Percentiles rank a stretch among this genome's conserved stretches.
Conservation (phyloP, 2,329 filamentous ascomycete genomes). For the Claviceps spartinae region DNA sequence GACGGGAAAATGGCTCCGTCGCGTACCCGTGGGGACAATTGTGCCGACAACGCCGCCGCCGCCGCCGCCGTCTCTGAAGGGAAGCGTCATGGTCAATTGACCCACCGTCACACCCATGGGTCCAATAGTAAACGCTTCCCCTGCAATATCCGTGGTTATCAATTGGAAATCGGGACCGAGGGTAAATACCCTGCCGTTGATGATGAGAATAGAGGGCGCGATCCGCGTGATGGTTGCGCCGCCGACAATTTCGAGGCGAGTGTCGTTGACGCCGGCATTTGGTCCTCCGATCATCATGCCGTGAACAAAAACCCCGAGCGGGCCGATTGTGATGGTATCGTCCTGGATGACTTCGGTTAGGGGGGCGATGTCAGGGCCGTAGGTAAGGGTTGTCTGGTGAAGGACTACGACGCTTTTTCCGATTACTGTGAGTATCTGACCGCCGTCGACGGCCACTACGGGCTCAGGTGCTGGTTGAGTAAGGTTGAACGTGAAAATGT, state of each 20-base stretch:
- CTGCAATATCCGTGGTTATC: conserved; percentile 32
- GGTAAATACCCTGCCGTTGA: conserved; percentile 37
- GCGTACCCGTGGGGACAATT: conserved; percentile 21
- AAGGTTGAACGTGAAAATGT: conserved; percentile 23
- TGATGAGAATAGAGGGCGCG: conserved; percentile 32
- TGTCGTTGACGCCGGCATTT: conserved; percentile 20
- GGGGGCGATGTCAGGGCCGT: conserved; percentile 22
- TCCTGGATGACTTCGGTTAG: conserved; percentile 31
- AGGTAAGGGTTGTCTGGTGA: conserved; percentile 30
- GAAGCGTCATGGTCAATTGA: conserved; percentile 30
- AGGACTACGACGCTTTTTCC: conserved; percentile 28
- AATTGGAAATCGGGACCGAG: conserved; percentile 30
- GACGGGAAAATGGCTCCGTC: conserved; percentile 9
- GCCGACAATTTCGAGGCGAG: conserved; percentile 33
- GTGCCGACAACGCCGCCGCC: conserved; percentile 29
- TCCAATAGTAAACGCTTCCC: conserved; percentile 37
- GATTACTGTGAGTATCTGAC: conserved; percentile 31
- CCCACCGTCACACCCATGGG: conserved; percentile 33
- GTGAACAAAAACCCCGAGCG: conserved; percentile 27
- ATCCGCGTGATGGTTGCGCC: conserved; percentile 39
- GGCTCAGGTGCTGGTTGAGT: conserved; percentile 20
- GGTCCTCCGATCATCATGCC: conserved; percentile 30
- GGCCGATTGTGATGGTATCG: conserved; percentile 37
- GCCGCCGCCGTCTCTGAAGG: conserved; percentile 29
- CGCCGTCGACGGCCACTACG: conserved; percentile 33